These are phyloP conservation scores for Ottelia alismoides DNA, from an alignment of 106 monocot species.

Conservation along the genomic window DNA sequence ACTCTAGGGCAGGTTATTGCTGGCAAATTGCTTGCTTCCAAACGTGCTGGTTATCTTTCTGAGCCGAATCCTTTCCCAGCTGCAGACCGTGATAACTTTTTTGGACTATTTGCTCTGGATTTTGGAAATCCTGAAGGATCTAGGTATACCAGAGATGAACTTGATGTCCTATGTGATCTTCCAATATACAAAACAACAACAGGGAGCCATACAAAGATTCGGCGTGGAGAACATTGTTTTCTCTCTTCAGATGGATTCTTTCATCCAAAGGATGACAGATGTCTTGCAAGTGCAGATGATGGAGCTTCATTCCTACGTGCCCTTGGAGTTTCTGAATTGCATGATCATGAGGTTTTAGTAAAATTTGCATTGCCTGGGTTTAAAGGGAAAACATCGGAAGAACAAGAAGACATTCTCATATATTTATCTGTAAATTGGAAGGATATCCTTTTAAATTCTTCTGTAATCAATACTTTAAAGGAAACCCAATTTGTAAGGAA, in stretches of 20 bases:
- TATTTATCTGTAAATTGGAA: slow-evolving; percentile 79
- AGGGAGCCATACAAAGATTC: slow-evolving; percentile 50
- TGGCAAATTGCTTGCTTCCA: slow-evolving; percentile 56
- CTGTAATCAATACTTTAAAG: slow-evolving; percentile 43
- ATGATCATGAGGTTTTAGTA: slow-evolving; percentile 64
- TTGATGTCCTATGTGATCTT: slow-evolving; percentile 60
- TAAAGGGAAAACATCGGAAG: slow-evolving; percentile 49
- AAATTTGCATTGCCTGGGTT: slow-evolving; percentile 89
- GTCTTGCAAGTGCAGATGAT: slow-evolving; percentile 41
- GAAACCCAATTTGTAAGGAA: slow-evolving; percentile 64
- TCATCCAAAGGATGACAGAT: slow-evolving; percentile 54
- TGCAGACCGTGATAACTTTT: slow-evolving; percentile 72
- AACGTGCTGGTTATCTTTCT: slow-evolving; percentile 49
- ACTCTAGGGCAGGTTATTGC: slow-evolving; percentile 52
- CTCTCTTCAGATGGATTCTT: slow-evolving; percentile 69
- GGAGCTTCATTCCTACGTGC: slow-evolving; percentile 43
- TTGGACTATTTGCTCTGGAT: slow-evolving; percentile 58
- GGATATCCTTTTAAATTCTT: slow-evolving; percentile 53
- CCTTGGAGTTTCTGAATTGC: slow-evolving; percentile 61
- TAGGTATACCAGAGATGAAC: slow-evolving; percentile 69
- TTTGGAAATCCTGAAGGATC: slow-evolving; percentile 23
- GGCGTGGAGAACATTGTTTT: slow-evolving; percentile 40
- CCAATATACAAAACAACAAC: slow-evolving; percentile 77
- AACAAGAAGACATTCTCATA: slow-evolving; percentile 67
- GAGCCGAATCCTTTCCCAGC: slow-evolving; percentile 40